A percentile compares a stretch with the other conserved stretches of the same genome.
These are phyloP conservation scores for Candida jianshihensis DNA, from an alignment of 805 yeast genomes.

Conservation along the genomic window DNA sequence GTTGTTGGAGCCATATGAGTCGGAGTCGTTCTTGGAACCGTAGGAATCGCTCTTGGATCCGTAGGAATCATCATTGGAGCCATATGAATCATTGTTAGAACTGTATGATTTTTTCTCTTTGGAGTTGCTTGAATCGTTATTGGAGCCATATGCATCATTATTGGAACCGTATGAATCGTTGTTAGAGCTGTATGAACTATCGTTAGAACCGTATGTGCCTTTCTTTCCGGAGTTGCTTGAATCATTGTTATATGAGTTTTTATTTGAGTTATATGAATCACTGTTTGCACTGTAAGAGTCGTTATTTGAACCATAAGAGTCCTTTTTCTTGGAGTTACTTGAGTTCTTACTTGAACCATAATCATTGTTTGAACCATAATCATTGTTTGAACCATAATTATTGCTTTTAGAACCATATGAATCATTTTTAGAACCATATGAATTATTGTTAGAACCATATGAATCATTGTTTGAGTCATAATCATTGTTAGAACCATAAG, in stretches of 20 bases:
- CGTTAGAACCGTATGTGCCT: constrained; percentile 5
- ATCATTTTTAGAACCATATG: constrained; percentile 22
- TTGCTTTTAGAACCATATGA: constrained; percentile 13
- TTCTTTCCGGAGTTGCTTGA: constrained; percentile 7
- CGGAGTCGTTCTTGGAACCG: no score
- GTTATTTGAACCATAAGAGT: constrained; percentile 8
- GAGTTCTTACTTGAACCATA: constrained; percentile 1
- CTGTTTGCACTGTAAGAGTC: constrained; percentile 22
- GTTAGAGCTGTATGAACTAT: constrained; percentile 17
- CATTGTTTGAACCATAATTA: constrained; percentile 15
- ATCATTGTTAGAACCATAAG: constrained; percentile 15
- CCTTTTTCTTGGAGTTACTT: constrained; percentile 15
- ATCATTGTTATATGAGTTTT: constrained; percentile 13
- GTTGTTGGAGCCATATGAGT: constrained; percentile 5
- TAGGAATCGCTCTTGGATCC: constrained; percentile 24
- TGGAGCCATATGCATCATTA: constrained; percentile 24
- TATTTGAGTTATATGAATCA: no score
- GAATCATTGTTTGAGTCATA: constrained; percentile 6
- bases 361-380: constrained; percentile 11
- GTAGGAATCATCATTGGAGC: constrained; percentile 18
- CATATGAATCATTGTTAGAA: constrained; percentile 9
- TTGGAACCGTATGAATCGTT: constrained; percentile 22
- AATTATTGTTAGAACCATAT: constrained; percentile 13
- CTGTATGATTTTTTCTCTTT: constrained; percentile 6
- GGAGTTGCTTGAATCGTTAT: constrained; percentile 3